Conservation (phyloP, 2,329 filamentous ascomycete species). For the Penicillium sp. region DNA sequence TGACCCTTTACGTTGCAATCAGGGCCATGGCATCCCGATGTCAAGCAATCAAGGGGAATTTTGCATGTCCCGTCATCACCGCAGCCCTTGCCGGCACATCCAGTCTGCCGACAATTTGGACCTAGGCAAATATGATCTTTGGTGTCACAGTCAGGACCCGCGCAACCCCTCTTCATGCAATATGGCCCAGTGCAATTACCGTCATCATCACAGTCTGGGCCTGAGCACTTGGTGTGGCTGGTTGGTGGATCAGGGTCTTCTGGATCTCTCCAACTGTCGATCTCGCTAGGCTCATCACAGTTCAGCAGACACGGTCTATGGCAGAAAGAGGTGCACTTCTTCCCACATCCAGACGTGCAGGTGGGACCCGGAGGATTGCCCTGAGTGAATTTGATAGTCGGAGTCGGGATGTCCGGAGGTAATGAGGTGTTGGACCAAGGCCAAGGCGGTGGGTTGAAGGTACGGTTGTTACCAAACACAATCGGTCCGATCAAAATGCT, state of each 20-base stretch:
- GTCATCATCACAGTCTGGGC: slow-evolving; percentile 8
- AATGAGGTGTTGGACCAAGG: slow-evolving; percentile 9
- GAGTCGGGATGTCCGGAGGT: not conserved
- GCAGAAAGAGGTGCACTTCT: slow-evolving; percentile 10
- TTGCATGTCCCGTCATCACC: not conserved
- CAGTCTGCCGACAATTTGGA: slow-evolving; percentile 6
- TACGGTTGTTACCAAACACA: slow-evolving; percentile 5
- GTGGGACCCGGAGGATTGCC: slow-evolving; percentile 8
- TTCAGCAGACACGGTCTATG: slow-evolving; percentile 5
- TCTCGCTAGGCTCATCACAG: not conserved
- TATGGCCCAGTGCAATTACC: not conserved
- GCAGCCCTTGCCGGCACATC: slow-evolving; percentile 7
- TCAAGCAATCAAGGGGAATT: slow-evolving; percentile 4
- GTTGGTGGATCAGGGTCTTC: slow-evolving; percentile 9
- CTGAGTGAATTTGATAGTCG: slow-evolving; percentile 8
- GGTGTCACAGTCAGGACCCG: slow-evolving; percentile 9
- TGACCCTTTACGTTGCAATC: slow-evolving; percentile 5
- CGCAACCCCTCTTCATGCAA: slow-evolving; percentile 9
- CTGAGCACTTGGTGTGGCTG: slow-evolving; percentile 6
- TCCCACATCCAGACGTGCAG: slow-evolving; percentile 11
- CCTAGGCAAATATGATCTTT: slow-evolving; percentile 4
- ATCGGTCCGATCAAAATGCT: slow-evolving; percentile 9
- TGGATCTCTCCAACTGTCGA: slow-evolving; percentile 8
- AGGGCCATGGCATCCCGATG: slow-evolving; percentile 8
- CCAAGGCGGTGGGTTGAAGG: slow-evolving; percentile 13